These are phyloP conservation scores for Trypanosoma conorhini DNA, from an alignment of 208 protist species.

Conservation along the genomic window DNA sequence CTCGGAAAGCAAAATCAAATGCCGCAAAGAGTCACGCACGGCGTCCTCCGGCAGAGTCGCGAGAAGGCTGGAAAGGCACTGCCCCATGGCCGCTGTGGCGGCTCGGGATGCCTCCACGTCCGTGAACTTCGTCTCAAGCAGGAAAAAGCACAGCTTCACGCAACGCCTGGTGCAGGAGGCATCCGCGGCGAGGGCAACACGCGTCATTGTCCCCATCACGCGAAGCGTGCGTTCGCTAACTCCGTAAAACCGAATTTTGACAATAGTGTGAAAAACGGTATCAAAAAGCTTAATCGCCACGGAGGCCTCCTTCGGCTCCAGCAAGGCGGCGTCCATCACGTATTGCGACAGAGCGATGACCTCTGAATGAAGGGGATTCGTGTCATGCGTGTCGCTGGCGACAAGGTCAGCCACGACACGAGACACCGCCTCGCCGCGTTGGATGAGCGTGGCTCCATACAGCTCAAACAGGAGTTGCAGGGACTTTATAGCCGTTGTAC, in stretches of 20 bases:
- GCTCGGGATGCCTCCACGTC: not conserved
- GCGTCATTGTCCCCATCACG: constrained; percentile 8
- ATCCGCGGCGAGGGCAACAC: constrained; percentile 1
- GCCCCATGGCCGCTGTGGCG: not conserved
- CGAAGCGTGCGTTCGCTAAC: constrained; percentile 4
- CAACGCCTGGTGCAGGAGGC: constrained; percentile 7
- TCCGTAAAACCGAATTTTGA: not conserved
- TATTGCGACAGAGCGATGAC: constrained; percentile 13
- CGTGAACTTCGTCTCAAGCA: constrained; percentile 6
- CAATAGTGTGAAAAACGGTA: constrained; percentile 4
- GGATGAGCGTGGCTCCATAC: constrained; percentile 13
- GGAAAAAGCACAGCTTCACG: constrained; percentile 1
- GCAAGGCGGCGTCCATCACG: constrained; percentile 3
- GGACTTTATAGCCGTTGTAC: constrained; percentile 19
- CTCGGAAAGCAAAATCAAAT: constrained; percentile 10
- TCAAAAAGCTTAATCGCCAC: constrained; percentile 11
- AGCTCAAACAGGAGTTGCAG: constrained; percentile 23
- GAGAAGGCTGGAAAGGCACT: constrained; percentile 14
- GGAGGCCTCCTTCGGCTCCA: not conserved
- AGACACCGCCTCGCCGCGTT: constrained; percentile 2
- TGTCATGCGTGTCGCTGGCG: not conserved
- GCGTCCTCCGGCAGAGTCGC: not conserved
- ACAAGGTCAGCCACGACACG: constrained; percentile 16
- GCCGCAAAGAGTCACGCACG: not conserved
- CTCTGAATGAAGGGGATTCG: not conserved